These are phyloP conservation scores for Cerrena zonata DNA, from an alignment of 1,284 basidiomycete genomes.

Conservation along the genomic window DNA sequence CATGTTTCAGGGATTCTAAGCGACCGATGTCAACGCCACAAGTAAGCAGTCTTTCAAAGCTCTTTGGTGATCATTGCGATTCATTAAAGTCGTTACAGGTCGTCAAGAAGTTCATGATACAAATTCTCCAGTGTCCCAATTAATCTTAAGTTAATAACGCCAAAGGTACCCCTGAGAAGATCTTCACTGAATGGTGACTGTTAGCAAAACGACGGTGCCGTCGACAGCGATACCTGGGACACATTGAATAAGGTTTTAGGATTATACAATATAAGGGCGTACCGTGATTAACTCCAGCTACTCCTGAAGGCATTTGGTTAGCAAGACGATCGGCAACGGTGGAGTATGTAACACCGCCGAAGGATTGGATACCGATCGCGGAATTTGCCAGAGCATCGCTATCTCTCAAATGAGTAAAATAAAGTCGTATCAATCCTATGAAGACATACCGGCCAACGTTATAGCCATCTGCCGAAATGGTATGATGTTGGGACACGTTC, in stretches of 20 bases:
- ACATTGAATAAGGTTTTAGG: neutral
- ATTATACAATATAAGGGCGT: neutral
- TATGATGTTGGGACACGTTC: slow-evolving; percentile 39
- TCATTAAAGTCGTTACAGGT: too few relatives aligned
- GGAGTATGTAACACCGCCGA: slow-evolving; percentile 41
- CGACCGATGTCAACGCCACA: too few relatives aligned
- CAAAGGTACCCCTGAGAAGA: too few relatives aligned
- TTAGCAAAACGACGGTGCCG: slow-evolving; percentile 41
- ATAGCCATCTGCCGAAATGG: slow-evolving; percentile 52
- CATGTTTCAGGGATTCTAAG: too few relatives aligned
- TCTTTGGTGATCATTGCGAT: too few relatives aligned
- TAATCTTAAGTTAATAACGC: too few relatives aligned
- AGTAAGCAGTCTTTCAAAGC: too few relatives aligned
- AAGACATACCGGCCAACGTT: slow-evolving; percentile 40
- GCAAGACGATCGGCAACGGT: slow-evolving; percentile 43
- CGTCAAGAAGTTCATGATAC: too few relatives aligned
- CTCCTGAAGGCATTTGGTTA: slow-evolving; percentile 48
- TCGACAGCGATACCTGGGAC: slow-evolving; percentile 40
- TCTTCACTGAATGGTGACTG: slow-evolving; percentile 37
- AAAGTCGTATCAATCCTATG: neutral
- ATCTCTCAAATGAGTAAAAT: neutral
- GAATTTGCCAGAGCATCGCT: slow-evolving; percentile 41
- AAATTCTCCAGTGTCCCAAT: too few relatives aligned
- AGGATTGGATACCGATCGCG: slow-evolving; percentile 40
- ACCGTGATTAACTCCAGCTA: slow-evolving; percentile 44